A percentile compares a stretch with the other conserved stretches of the same genome.
These are phyloP conservation scores for Apiotrichum siamense DNA, from an alignment of 1,284 basidiomycete genomes.

Conservation along the genomic window DNA sequence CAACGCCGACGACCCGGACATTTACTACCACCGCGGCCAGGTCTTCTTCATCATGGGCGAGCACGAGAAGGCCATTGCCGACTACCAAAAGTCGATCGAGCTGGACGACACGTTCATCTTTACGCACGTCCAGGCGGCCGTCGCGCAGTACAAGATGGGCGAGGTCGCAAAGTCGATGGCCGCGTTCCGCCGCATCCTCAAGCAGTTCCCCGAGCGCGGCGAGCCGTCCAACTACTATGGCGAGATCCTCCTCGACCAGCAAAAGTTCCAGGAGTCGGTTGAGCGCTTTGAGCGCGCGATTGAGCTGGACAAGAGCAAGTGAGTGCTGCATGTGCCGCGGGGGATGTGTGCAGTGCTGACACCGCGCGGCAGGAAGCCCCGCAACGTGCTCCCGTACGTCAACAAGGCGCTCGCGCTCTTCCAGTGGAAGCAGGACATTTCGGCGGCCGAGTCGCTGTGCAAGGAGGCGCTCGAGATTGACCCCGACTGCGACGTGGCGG, in stretches of 20 bases:
- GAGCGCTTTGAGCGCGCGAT: constrained; percentile 91
- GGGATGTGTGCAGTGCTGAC: constrained; percentile 21
- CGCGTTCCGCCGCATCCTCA: constrained; percentile 76
- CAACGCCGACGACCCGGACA: constrained; percentile 83
- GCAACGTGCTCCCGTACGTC: constrained; percentile 87
- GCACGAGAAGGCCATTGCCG: constrained; percentile 74
- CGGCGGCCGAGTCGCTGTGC: constrained; percentile 76
- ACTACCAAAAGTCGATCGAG: constrained; percentile 82
- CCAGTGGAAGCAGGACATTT: constrained; percentile 91
- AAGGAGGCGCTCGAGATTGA: constrained; percentile 81
- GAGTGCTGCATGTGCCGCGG: constrained; percentile 27
- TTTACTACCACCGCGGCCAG: constrained; percentile 99
- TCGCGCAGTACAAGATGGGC: constrained; percentile 88
- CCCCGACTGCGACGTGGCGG: constrained; percentile 91
- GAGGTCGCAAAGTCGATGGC: constrained; percentile 75
- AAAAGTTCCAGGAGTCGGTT: constrained; percentile 82
- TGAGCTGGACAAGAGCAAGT: constrained; percentile 77
- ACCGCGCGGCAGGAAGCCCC: constrained; percentile 49
- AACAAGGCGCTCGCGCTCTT: constrained; percentile 95
- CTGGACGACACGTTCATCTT: constrained; percentile 60
- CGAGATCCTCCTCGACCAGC: constrained; percentile 89
- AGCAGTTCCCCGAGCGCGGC: constrained; percentile 71
- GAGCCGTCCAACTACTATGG: constrained; percentile 93
- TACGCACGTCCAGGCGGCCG: constrained; percentile 79
- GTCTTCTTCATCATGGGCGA: constrained; percentile 96